Conservation (phyloP, 768 basidiomycete genomes). For the Clitopilus passeckerianus region DNA sequence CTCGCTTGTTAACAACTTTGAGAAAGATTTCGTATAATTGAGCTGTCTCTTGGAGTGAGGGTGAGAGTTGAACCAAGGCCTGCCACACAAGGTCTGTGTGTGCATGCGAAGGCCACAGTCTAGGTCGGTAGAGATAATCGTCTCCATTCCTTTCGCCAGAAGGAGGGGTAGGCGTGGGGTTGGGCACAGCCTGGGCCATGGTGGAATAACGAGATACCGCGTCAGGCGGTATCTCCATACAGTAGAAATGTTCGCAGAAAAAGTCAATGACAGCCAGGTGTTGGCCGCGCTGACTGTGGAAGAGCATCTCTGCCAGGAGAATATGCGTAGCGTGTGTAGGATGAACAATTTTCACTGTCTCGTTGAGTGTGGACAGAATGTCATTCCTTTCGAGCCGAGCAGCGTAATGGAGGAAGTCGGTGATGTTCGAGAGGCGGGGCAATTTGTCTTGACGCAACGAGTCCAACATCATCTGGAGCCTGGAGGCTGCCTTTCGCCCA, state of each 20-base stretch:
- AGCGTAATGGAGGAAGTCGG: background rate
- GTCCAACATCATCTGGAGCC: background rate
- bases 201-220: constrained; percentile 16
- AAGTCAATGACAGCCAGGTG: constrained; percentile 31
- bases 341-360: constrained; percentile 18
- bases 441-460: background rate
- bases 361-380: constrained; percentile 28
- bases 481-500: background rate
- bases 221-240: constrained; percentile 46
- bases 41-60: constrained; percentile 18
- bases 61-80: constrained; percentile 22
- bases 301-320: constrained; percentile 39
- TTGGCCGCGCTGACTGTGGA: constrained; percentile 22
- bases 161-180: background rate
- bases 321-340: constrained; percentile 19
- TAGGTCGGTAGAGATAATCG: constrained; percentile 2
- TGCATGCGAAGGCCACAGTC: constrained; percentile 24
- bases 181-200: background rate
- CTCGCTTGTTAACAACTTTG: constrained; percentile 7
- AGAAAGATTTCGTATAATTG: constrained; percentile 42
- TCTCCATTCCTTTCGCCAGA: background rate
- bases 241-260: constrained; percentile 47
- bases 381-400: constrained; percentile 20
- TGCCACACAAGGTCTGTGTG: constrained; percentile 37
- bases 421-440: constrained; percentile 4